These are phyloP conservation scores for Nothomitra cinnamomea DNA, from an alignment of 2,329 filamentous ascomycete genomes.

Conservation along the genomic window DNA sequence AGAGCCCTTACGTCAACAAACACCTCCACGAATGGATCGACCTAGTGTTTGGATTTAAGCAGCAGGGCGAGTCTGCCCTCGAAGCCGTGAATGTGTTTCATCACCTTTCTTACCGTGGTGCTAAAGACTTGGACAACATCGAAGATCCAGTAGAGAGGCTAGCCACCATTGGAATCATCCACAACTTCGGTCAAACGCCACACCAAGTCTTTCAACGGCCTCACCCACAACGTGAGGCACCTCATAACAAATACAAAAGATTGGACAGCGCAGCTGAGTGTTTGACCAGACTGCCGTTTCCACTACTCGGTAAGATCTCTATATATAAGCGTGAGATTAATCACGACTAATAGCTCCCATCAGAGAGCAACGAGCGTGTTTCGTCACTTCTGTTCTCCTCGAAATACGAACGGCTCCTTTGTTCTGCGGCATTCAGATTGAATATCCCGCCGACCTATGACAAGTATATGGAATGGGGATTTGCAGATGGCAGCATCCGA, in stretches of 20 bases:
- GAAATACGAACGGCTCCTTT: slow-evolving; percentile 69
- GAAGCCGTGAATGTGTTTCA: slow-evolving; percentile 94
- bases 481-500: slow-evolving; percentile 77
- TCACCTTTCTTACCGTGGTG: slow-evolving; percentile 84
- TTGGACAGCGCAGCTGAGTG: slow-evolving; percentile 65
- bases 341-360: slow-evolving; percentile 8
- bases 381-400: slow-evolving; percentile 60
- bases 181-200: slow-evolving; percentile 96
- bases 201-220: slow-evolving; percentile 78
- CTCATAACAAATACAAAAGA: slow-evolving; percentile 44
- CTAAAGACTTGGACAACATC: slow-evolving; percentile 82
- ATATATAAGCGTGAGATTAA: background rate
- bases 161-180: slow-evolving; percentile 87
- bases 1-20: slow-evolving; percentile 81
- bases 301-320: slow-evolving; percentile 42
- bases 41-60: slow-evolving; percentile 83
- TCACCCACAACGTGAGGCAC: slow-evolving; percentile 60
- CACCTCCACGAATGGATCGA: slow-evolving; percentile 93
- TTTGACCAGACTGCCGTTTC: slow-evolving; percentile 61
- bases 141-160: slow-evolving; percentile 72
- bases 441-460: slow-evolving; percentile 79
- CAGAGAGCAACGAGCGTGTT: slow-evolving; percentile 59
- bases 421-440: slow-evolving; percentile 65
- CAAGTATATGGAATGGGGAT: slow-evolving; percentile 91
- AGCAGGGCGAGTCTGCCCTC: slow-evolving; percentile 78